Conservation (phyloP, 805 yeast species). For the Candida morakotiae region DNA sequence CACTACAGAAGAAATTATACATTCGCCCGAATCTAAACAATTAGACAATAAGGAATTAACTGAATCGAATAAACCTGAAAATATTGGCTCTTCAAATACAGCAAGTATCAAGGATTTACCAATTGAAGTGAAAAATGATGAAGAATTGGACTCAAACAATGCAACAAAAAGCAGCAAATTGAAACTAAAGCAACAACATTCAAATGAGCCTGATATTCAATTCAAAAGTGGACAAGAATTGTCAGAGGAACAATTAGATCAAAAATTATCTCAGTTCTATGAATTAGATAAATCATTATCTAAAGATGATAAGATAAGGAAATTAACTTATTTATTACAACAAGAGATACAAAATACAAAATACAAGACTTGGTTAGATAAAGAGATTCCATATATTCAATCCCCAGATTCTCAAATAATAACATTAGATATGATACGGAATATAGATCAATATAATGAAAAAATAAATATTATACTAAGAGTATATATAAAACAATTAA, state of each 20-base stretch:
- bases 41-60: no score
- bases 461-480: conserved; percentile 37
- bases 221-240: not conserved
- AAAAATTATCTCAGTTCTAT: conserved; percentile 8
- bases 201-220: no score
- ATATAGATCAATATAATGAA: not conserved
- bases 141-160: no score
- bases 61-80: no score
- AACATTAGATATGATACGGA: conserved; percentile 2
- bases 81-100: no score
- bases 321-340: conserved; percentile 8
- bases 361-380: conserved; percentile 9
- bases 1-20: no score
- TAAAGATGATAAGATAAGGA: conserved; percentile 14
- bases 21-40: no score
- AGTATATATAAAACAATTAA: conserved; percentile 41
- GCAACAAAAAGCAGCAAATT: conserved; percentile 12
- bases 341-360: conserved; percentile 8
- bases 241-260: conserved; percentile 6
- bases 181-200: conserved; percentile 7
- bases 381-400: conserved; percentile 9
- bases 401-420: conserved; percentile 5
- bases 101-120: no score
- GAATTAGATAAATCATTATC: conserved; percentile 9
- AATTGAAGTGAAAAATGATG: conserved; percentile 8